phyloP scores from a whole-genome alignment of 2,329 filamentous ascomycete genomes.

The Aspergillus vadensis region DNA sequence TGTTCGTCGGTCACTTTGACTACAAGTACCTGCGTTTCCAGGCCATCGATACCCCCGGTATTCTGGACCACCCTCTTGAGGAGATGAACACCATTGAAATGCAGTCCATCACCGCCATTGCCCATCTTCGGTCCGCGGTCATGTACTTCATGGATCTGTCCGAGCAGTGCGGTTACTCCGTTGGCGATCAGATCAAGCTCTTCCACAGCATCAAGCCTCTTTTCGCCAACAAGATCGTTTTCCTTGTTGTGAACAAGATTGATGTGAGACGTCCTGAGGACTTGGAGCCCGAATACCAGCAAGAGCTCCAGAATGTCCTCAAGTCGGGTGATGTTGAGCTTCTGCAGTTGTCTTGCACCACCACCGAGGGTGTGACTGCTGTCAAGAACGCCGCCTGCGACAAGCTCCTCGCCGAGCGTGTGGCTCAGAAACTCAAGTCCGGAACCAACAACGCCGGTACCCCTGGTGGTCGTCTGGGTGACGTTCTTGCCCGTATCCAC shows the following conservation, averaged over 20 bases:
- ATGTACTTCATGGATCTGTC: constrained; percentile 98
- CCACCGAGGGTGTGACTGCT: constrained; percentile 87
- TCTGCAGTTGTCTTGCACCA: constrained; percentile 91
- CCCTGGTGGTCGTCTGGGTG: constrained; percentile 78
- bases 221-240: constrained; percentile 96
- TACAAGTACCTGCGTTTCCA: constrained; percentile 91
- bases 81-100: constrained; percentile 99
- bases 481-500: constrained; percentile 92
- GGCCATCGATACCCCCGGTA: constrained; percentile 97
- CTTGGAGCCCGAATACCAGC: constrained; percentile 74
- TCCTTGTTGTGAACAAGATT: constrained; percentile 97
- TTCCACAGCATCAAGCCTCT: constrained; percentile 97
- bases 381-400: constrained; percentile 96
- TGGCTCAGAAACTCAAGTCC: constrained; percentile 90
- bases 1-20: constrained; percentile 97
- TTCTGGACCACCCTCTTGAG: constrained; percentile 93
- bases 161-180: constrained; percentile 94
- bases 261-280: constrained; percentile 88
- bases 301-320: constrained; percentile 74
- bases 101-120: constrained; percentile 97
- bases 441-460: constrained; percentile 78
- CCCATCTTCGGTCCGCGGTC: constrained; percentile 91
- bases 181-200: constrained; percentile 87
- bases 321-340: constrained; percentile 90
- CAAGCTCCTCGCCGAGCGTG: constrained; percentile 85